Evolutionary conservation across 257 asterid species (phyloP).

Genomic region (Capsicum pubescens): DNA sequence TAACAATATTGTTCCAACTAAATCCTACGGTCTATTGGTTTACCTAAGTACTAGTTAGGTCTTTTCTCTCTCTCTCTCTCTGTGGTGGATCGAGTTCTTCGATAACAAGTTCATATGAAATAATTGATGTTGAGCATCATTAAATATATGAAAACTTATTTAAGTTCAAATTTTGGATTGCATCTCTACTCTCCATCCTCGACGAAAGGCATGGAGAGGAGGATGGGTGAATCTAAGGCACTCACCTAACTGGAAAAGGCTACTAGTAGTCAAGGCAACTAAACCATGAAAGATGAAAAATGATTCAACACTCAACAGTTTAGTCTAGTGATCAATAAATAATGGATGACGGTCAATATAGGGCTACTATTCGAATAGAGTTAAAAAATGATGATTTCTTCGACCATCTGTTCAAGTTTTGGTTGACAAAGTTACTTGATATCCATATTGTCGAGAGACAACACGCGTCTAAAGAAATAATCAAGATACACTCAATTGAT

Average conservation of each 20-base stretch:
- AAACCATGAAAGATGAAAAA: neutral
- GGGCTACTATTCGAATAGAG: accelerated
- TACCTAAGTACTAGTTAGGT: neutral
- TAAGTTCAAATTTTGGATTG: neutral
- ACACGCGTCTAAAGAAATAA: neutral
- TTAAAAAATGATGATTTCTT: neutral
- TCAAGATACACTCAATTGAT: neutral
- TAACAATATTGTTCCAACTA: conserved; percentile 4
- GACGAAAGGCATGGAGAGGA: neutral
- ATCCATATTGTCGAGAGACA: neutral
- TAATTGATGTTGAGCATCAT: neutral
- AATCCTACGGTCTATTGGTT: neutral
- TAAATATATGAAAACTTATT: too few relatives aligned
- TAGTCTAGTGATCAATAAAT: neutral
- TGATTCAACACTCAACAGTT: neutral
- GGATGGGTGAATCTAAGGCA: neutral
- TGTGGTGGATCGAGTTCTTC: neutral
- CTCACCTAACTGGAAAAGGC: neutral
- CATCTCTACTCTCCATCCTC: neutral
- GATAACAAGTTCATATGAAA: neutral
- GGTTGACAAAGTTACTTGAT: neutral
- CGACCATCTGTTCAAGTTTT: neutral
- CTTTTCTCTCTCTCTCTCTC: neutral
- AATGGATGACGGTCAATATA: too few relatives aligned
- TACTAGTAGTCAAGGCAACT: neutral